Evolutionary conservation across 352 stramenopile species (phyloP).

Genomic region (Hyaloperonospora arabidopsidis): DNA sequence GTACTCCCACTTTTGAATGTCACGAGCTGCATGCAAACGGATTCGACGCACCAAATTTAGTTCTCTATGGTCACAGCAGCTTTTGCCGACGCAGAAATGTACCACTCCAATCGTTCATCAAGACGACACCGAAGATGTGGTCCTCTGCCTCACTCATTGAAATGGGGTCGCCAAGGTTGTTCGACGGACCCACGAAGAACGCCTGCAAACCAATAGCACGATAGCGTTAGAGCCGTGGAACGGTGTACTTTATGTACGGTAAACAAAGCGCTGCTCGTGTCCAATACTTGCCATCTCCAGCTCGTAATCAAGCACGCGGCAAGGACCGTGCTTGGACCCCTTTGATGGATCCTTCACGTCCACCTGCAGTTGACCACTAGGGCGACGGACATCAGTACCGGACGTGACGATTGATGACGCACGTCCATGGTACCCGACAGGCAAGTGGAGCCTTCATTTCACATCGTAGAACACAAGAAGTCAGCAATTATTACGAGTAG

Average conservation of each 20-base stretch:
- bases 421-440: conserved; percentile 95
- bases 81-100: conserved; percentile 4
- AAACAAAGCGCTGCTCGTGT: neutral
- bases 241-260: neutral
- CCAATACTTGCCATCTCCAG: conserved; percentile 81
- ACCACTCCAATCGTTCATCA: conserved; percentile 98
- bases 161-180: conserved; percentile 85
- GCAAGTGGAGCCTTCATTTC: conserved; percentile 82
- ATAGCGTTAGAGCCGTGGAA: neutral
- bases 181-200: conserved; percentile 89
- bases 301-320: conserved; percentile 93
- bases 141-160: conserved; percentile 37
- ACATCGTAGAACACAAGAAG: neutral
- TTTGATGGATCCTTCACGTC: conserved; percentile 87
- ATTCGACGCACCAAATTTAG: neutral
- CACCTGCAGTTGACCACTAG: conserved; percentile 89
- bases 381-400: conserved; percentile 77
- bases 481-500: neutral
- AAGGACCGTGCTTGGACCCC: conserved; percentile 87
- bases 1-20: conserved; percentile 96
- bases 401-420: conserved; percentile 87
- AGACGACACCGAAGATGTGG: conserved; percentile 94
- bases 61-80: neutral
- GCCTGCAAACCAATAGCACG: conserved; percentile 30
- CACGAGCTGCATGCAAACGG: conserved; percentile 37